Conservation (phyloP, 805 yeast species). For the Brettanomyces naardenensis region DNA sequence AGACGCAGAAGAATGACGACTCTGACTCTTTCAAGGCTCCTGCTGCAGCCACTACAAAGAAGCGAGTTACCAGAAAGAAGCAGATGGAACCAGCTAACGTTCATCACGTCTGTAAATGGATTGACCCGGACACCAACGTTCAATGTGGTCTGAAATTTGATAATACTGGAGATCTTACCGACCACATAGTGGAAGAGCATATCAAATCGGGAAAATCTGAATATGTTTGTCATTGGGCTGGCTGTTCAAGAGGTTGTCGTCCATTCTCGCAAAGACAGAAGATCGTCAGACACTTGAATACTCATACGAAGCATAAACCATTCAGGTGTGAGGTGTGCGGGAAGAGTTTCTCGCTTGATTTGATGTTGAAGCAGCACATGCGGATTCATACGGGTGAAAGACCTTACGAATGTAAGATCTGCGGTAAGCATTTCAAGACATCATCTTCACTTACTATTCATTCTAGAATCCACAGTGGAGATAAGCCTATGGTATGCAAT, state of each 20-base stretch:
- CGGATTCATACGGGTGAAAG: conserved; percentile 86
- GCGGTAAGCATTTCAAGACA: conserved; percentile 77
- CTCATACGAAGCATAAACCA: conserved; percentile 83
- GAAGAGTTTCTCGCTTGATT: conserved; percentile 65
- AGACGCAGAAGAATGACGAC: not conserved
- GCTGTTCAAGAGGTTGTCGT: conserved; percentile 57
- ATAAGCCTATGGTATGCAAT: conserved; percentile 75
- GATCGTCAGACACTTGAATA: conserved; percentile 75
- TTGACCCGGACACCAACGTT: conserved; percentile 10
- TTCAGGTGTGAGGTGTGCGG: conserved; percentile 64
- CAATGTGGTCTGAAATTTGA: conserved; percentile 44
- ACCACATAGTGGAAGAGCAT: conserved; percentile 63
- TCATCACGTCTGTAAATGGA: conserved; percentile 33
- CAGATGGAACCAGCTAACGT: conserved; percentile 6
- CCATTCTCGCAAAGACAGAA: conserved; percentile 81
- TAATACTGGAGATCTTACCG: conserved; percentile 54
- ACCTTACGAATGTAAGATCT: conserved; percentile 67
- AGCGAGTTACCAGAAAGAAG: conserved; percentile 3
- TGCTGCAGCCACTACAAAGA: conserved; percentile 2
- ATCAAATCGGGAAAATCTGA: conserved; percentile 64
- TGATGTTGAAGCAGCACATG: conserved; percentile 72
- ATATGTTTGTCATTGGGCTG: conserved; percentile 72
- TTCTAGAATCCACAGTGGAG: conserved; percentile 81
- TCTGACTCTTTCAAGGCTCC: not conserved
- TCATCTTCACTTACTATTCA: conserved; percentile 80